phyloP scores from a whole-genome alignment of 192 early-diverging fungal species.

The Coemansia sp. region DNA sequence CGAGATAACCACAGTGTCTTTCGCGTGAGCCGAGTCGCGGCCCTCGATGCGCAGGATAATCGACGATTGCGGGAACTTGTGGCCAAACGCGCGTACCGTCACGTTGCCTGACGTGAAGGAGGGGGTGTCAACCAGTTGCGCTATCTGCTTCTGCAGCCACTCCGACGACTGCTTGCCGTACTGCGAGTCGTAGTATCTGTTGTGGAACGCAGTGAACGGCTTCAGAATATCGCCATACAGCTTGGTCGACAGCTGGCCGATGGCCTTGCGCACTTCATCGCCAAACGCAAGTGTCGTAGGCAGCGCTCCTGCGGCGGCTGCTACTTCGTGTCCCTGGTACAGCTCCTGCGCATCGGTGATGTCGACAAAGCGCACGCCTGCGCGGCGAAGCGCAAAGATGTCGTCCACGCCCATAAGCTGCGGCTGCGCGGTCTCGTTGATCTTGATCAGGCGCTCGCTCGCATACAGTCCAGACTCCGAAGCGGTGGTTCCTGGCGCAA shows the following conservation, averaged over 20 bases:
- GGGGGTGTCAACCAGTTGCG: conserved; percentile 38
- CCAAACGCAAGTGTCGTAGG: conserved; percentile 60
- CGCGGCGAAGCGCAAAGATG: conserved; percentile 67
- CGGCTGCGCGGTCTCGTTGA: conserved; percentile 55
- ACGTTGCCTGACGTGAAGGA: conserved; percentile 48
- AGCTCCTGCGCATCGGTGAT: conserved; percentile 74
- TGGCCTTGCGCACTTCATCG: conserved; percentile 61
- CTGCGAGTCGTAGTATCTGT: conserved; percentile 84
- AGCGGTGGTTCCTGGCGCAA: not conserved
- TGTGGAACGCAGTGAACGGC: conserved; percentile 81
- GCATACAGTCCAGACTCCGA: conserved; percentile 23
- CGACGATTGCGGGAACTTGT: conserved; percentile 82
- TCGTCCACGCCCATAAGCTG: conserved; percentile 63
- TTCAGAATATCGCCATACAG: conserved; percentile 70
- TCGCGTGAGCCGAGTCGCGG: conserved; percentile 25
- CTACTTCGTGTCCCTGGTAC: conserved; percentile 7
- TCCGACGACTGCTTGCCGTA: conserved; percentile 65
- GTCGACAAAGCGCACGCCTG: conserved; percentile 79
- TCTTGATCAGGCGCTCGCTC: conserved; percentile 57
- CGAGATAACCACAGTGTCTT: conserved; percentile 73
- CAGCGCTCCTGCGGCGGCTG: conserved; percentile 21
- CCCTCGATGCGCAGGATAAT: conserved; percentile 83
- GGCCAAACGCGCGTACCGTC: conserved; percentile 73
- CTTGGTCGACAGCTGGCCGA: conserved; percentile 63
- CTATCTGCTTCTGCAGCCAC: conserved; percentile 68